These are phyloP conservation scores for Candida lessepsii DNA, from an alignment of 805 yeast genomes.

Conservation along the genomic window DNA sequence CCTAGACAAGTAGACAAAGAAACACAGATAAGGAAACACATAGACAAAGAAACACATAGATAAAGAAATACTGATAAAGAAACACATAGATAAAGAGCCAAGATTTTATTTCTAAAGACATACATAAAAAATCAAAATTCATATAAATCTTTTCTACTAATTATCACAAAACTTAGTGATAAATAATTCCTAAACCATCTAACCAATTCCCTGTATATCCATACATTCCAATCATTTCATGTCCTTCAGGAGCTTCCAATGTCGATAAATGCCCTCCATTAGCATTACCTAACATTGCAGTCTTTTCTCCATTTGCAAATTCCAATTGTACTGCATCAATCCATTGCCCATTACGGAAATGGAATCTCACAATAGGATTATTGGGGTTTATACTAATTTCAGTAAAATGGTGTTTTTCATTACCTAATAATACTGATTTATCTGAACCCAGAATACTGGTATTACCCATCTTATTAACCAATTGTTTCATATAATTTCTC, in stretches of 20 bases:
- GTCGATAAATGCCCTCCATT: conserved; percentile 59
- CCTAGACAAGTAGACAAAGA: too few relatives aligned
- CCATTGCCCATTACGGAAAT: conserved; percentile 81
- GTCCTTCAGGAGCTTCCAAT: conserved; percentile 63
- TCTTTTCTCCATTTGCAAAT: conserved; percentile 54
- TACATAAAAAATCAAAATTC: too few relatives aligned
- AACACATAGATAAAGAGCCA: background rate
- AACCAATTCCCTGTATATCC: conserved; percentile 74
- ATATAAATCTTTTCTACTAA: too few relatives aligned
- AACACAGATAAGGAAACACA: too few relatives aligned
- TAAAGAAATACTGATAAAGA: too few relatives aligned
- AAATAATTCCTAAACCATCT: conserved; percentile 69
- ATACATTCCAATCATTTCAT: conserved; percentile 61
- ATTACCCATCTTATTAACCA: conserved; percentile 9
- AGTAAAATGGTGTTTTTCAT: conserved; percentile 48
- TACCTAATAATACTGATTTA: conserved; percentile 44
- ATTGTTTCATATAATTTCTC: conserved; percentile 23
- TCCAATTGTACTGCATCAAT: conserved; percentile 80
- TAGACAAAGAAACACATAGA: too few relatives aligned
- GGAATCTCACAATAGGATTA: conserved; percentile 60
- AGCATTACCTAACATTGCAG: conserved; percentile 63
- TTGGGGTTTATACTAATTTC: conserved; percentile 57
- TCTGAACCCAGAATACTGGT: conserved; percentile 1
- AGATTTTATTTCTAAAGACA: too few relatives aligned
- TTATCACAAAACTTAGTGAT: too few relatives aligned